phyloP scores from a whole-genome alignment of 331 rosid genomes.

The Prunus yedoensis region DNA sequence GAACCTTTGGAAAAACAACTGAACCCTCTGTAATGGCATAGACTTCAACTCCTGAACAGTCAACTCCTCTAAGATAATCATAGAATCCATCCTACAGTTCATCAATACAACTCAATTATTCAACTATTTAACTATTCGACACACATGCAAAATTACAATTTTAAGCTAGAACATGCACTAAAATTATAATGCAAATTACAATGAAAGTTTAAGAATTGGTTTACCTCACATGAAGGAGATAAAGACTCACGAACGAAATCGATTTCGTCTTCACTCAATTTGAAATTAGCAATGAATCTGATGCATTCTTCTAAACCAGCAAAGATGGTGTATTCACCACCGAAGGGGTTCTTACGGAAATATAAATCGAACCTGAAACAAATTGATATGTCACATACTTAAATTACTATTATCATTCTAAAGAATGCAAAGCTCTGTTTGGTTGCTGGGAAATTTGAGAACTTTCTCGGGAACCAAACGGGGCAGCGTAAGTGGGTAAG shows the following conservation, averaged over 20 bases:
- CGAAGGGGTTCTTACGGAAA: conserved; percentile 90
- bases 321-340: conserved; percentile 87
- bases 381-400: conserved; percentile 14
- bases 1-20: conserved; percentile 92
- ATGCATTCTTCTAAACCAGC: conserved; percentile 95
- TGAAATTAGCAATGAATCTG: conserved; percentile 71
- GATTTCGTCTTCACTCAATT: conserved; percentile 65
- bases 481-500: neutral
- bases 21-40: conserved; percentile 85
- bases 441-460: neutral
- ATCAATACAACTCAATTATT: conserved; percentile 20
- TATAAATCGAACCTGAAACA: conserved; percentile 79
- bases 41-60: conserved; percentile 85
- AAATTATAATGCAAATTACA: neutral
- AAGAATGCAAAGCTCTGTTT: neutral
- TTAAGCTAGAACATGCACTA: conserved; percentile 7
- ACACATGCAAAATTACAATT: conserved; percentile 6
- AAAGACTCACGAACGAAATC: conserved; percentile 51
- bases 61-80: conserved; percentile 80
- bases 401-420: neutral
- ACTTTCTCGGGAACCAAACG: conserved; percentile 33
- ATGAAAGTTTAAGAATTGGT: conserved; percentile 4
- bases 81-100: conserved; percentile 73
- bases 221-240: conserved; percentile 81
- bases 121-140: neutral